Conservation (phyloP, 179 eudicot species). For the Beta corolliflora region DNA sequence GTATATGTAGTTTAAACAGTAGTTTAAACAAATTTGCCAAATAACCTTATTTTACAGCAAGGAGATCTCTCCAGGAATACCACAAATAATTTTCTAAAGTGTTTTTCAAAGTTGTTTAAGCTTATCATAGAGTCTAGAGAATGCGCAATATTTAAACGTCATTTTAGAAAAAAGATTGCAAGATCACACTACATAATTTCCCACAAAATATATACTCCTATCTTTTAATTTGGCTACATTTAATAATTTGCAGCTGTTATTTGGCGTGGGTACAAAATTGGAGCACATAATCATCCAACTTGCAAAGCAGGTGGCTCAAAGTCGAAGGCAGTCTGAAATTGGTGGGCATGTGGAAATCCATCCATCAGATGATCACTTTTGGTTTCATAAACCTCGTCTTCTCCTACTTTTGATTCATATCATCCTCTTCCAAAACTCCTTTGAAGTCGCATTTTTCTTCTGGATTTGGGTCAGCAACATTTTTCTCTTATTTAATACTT, state of each 20-base stretch:
- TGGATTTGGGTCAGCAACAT: slow-evolving; percentile 34
- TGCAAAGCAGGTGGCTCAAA: slow-evolving; percentile 56
- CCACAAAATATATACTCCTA: too few species aligned
- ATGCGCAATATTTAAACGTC: too few species aligned
- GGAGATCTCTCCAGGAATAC: too few species aligned
- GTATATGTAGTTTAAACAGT: too few species aligned
- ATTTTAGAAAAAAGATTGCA: too few species aligned
- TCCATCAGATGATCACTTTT: slow-evolving; percentile 55
- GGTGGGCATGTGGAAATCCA: slow-evolving; percentile 59
- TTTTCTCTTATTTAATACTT: background rate
- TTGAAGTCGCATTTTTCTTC: slow-evolving; percentile 38
- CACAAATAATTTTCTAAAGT: too few species aligned
- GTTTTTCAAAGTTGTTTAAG: too few species aligned
- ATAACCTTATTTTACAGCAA: too few species aligned
- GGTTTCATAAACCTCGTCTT: slow-evolving; percentile 62
- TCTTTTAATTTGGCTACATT: too few species aligned
- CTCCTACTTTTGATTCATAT: slow-evolving; percentile 69
- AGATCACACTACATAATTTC: too few species aligned
- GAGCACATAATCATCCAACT: slow-evolving; percentile 63
- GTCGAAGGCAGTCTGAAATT: slow-evolving; percentile 42
- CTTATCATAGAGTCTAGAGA: too few species aligned
- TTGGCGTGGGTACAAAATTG: slow-evolving; percentile 64
- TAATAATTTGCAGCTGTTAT: slow-evolving; percentile 39
- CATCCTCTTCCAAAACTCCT: slow-evolving; percentile 51
- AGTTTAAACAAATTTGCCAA: too few species aligned